These are phyloP conservation scores for Atkinsonella hypoxylon DNA, from an alignment of 2,329 filamentous ascomycete genomes.

Conservation along the genomic window DNA sequence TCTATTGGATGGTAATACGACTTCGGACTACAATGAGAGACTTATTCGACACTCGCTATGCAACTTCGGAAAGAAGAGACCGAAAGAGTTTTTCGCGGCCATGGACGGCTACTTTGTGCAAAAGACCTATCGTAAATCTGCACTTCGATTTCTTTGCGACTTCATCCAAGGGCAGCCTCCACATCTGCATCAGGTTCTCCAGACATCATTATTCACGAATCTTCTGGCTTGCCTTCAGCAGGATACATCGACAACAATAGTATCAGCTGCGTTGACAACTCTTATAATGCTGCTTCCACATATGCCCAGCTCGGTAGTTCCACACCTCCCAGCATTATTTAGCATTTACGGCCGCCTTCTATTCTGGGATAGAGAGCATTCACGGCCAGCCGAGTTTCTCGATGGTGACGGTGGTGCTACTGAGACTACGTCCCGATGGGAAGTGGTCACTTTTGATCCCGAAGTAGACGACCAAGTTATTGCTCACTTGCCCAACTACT, in stretches of 20 bases:
- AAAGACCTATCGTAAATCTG: conserved; percentile 49
- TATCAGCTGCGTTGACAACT: conserved; percentile 63
- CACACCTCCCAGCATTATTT: conserved; percentile 61
- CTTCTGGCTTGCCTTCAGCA: conserved; percentile 63
- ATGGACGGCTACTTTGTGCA: conserved; percentile 56
- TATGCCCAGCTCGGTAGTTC: conserved; percentile 59
- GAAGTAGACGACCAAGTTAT: conserved; percentile 50
- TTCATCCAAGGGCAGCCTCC: conserved; percentile 70
- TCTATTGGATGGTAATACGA: conserved; percentile 23
- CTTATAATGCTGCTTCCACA: conserved; percentile 75
- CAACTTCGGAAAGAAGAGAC: conserved; percentile 54
- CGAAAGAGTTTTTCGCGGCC: conserved; percentile 55
- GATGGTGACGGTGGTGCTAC: conserved; percentile 19
- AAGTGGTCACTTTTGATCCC: conserved; percentile 48
- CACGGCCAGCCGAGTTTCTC: conserved; percentile 24
- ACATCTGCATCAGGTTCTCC: conserved; percentile 60
- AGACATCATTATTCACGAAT: conserved; percentile 60
- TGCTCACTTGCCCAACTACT: conserved; percentile 61
- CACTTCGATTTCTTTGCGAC: conserved; percentile 55
- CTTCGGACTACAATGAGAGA: conserved; percentile 34
- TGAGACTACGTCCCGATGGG: conserved; percentile 40
- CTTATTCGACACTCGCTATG: conserved; percentile 40
- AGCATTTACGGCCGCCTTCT: conserved; percentile 69
- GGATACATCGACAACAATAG: conserved; percentile 64
- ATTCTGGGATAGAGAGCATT: conserved; percentile 58